Evolutionary conservation across 306 rosid genomes (phyloP), one percentile per base, ranked within the genome.

Genomic region (Oxytropis ochrocephala): DNA sequence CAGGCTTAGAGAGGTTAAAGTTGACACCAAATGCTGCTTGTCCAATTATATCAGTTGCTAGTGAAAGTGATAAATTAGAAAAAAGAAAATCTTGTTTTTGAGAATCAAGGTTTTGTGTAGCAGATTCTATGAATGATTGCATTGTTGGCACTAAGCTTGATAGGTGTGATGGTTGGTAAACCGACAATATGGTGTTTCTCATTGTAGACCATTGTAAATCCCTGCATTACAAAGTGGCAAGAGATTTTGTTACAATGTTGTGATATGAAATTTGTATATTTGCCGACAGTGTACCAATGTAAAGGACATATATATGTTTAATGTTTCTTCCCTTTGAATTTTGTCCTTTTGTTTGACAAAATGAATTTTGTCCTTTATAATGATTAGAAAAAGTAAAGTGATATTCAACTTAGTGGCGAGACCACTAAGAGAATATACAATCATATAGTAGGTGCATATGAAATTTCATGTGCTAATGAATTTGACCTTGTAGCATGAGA

Each of bases 21-120:
- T 85, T 78, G 70, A 94, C 99, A 39, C 99, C 99, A 66, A 94
- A 94, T 8, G 99, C 97, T 12, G 97, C 92, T 8, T 89, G 79
- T 42, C 96, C 99, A 11, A 94, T 87, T 0, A 89, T 83, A 30
- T 94, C 99, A 2, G 96, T 85, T 47, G 97, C 94, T 30, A 94
- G 67, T 65, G 78, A 79, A 70, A 94, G 95, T 27, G 96, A 84
- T 33, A 94, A 53, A 52, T 81, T 83, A 8, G 99, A 91, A 70
- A 94, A 91, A 47, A 64, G 39, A 33, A 88, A 47, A 59, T 88
- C 97, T 78, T 84, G 64, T 1, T 73, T 27, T 44, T 69, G 67
- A 52, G 84, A 59, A n/a, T 83, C 88, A 18, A 94, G 89, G 59
- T 80, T 81, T 47, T 80, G 72, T 30, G 96, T 84, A 3, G 97